Conservation (phyloP, 2,329 filamentous ascomycete species). For the Fusarium nodosum region DNA sequence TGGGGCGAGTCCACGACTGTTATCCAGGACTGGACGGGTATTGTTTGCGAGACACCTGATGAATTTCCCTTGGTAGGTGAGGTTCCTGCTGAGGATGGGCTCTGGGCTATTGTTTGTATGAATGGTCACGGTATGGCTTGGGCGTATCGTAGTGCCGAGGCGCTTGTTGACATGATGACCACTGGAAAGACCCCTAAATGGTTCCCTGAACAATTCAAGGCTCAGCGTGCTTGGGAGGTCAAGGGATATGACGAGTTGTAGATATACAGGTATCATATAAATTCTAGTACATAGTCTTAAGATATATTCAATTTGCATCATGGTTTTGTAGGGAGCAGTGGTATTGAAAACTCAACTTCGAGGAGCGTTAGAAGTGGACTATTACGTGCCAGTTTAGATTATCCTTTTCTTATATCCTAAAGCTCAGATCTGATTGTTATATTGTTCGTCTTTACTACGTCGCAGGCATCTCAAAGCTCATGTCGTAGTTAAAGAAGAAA, state of each 20-base stretch:
- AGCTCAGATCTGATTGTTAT: fast-evolving
- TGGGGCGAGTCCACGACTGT: conserved; percentile 27
- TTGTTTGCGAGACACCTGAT: conserved; percentile 25
- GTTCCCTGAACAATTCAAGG: conserved; percentile 33
- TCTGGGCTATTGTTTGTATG: conserved; percentile 37
- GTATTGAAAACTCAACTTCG: too few species aligned
- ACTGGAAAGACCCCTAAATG: conserved; percentile 30
- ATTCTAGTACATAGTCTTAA: not conserved
- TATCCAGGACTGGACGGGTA: conserved; percentile 32
- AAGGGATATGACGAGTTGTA: not conserved
- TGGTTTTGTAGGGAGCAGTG: fast-evolving
- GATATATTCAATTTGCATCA: not conserved
- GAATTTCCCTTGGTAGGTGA: conserved; percentile 27
- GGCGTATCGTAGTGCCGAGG: conserved; percentile 34
- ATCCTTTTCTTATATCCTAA: too few species aligned
- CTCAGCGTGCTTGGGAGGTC: conserved; percentile 26
- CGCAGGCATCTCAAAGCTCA: conserved; percentile 43
- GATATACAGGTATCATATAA: too few species aligned
- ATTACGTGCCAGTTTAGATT: too few species aligned
- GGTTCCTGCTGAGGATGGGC: conserved; percentile 27
- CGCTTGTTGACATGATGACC: conserved; percentile 35
- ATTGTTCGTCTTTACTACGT: not conserved
- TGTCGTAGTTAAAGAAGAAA: conserved; percentile 49
- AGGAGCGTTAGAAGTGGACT: too few species aligned
- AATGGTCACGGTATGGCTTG: conserved; percentile 33